Conservation (phyloP, 257 asterid species). For the Solanum sejunctum region DNA sequence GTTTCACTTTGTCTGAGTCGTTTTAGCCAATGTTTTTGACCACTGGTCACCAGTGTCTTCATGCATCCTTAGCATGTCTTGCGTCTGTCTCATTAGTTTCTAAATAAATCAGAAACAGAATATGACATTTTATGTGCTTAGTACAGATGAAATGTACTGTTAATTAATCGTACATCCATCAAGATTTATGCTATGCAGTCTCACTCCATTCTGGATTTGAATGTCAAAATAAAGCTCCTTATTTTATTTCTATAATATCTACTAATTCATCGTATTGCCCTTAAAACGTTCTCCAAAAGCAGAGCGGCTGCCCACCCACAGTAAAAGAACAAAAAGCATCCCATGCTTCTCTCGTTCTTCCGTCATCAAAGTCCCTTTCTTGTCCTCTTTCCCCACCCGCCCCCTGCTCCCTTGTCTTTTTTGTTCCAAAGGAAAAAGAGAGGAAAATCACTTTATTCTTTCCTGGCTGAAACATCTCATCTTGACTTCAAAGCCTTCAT, state of each 20-base stretch:
- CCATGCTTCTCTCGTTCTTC: background rate
- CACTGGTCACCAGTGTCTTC: background rate
- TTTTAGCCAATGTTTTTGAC: background rate
- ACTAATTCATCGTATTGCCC: background rate
- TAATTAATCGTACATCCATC: background rate
- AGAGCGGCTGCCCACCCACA: background rate
- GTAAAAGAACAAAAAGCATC: background rate
- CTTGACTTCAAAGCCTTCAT: background rate
- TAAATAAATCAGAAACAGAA: background rate
- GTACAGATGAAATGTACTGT: background rate
- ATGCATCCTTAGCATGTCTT: background rate
- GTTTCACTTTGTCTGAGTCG: background rate
- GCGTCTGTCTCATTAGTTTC: background rate
- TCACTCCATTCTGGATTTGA: background rate
- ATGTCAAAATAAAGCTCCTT: background rate
- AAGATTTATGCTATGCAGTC: background rate
- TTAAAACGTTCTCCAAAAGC: background rate
- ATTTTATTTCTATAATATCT: background rate
- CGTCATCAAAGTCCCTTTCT: background rate
- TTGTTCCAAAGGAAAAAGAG: background rate
- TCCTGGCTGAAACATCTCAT: background rate
- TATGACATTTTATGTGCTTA: background rate
- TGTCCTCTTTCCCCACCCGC: background rate
- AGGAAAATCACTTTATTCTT: background rate
- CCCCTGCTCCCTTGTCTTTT: background rate